Conservation (phyloP, 805 yeast genomes). For the Kluyveromyces nonfermentans region DNA sequence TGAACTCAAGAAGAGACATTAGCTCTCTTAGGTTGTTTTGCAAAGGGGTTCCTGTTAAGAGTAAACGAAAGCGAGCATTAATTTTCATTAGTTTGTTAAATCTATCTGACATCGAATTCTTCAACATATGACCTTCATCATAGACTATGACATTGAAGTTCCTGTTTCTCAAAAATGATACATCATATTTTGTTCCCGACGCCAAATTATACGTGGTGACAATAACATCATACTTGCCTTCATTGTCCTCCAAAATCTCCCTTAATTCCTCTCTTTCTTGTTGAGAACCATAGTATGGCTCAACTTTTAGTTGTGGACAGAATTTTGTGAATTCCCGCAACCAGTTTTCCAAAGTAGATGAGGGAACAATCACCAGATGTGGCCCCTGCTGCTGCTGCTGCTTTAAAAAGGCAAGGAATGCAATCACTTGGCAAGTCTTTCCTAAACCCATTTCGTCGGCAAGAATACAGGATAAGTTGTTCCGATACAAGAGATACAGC, state of each 20-base stretch:
- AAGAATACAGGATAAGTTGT: constrained; percentile 77
- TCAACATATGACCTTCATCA: constrained; percentile 97
- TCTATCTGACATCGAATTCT: constrained; percentile 81
- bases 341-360: constrained; percentile 97
- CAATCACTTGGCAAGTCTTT: constrained; percentile 91
- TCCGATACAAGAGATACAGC: constrained; percentile 71
- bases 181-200: constrained; percentile 75
- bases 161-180: constrained; percentile 62
- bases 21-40: constrained; percentile 89
- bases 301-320: constrained; percentile 71
- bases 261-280: constrained; percentile 79
- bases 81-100: constrained; percentile 79
- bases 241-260: constrained; percentile 46
- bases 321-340: constrained; percentile 85
- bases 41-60: constrained; percentile 93
- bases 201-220: constrained; percentile 93
- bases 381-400: constrained; percentile 57
- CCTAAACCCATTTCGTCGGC: constrained; percentile 99
- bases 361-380: constrained; percentile 89
- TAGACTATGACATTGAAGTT: constrained; percentile 82
- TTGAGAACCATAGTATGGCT: constrained; percentile 90
- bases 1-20: constrained; percentile 83
- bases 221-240: constrained; percentile 65
- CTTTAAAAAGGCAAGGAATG: constrained; percentile 80
- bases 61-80: constrained; percentile 70